phyloP scores from a whole-genome alignment of 805 yeast genomes.

The Grigorovia jiainica region DNA sequence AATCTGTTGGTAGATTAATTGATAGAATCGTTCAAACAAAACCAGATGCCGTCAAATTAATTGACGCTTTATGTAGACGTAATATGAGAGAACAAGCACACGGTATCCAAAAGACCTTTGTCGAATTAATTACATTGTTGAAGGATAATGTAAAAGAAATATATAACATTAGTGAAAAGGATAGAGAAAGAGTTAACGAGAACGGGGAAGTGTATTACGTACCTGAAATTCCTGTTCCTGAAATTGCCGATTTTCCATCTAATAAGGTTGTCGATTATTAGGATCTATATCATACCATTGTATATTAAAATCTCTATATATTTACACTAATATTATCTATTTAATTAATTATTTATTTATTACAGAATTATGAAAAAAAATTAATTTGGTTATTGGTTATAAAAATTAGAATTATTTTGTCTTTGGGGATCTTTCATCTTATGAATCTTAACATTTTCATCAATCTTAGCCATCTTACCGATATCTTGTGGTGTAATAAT shows the following conservation, averaged over 20 bases:
- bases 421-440: conserved; percentile 40
- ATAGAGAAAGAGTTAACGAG: conserved; percentile 82
- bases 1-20: conserved; percentile 77
- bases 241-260: conserved; percentile 52
- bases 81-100: conserved; percentile 69
- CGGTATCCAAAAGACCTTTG: conserved; percentile 62
- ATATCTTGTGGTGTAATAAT: conserved; percentile 93
- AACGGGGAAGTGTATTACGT: conserved; percentile 73
- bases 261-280: conserved; percentile 51
- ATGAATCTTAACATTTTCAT: conserved; percentile 57
- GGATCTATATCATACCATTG: neutral
- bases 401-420: conserved; percentile 20
- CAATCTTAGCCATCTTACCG: conserved; percentile 49
- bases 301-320: neutral
- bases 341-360: neutral
- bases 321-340: neutral
- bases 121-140: conserved; percentile 46
- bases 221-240: conserved; percentile 68
- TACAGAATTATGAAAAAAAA: neutral
- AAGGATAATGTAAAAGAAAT: conserved; percentile 63
- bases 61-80: conserved; percentile 70
- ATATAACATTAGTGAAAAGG: conserved; percentile 71
- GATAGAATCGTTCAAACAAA: conserved; percentile 71
- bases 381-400: neutral
- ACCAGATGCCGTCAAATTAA: conserved; percentile 61